Conservation (phyloP, 495 filamentous ascomycete species). For the Trypethelium eluteriae region DNA sequence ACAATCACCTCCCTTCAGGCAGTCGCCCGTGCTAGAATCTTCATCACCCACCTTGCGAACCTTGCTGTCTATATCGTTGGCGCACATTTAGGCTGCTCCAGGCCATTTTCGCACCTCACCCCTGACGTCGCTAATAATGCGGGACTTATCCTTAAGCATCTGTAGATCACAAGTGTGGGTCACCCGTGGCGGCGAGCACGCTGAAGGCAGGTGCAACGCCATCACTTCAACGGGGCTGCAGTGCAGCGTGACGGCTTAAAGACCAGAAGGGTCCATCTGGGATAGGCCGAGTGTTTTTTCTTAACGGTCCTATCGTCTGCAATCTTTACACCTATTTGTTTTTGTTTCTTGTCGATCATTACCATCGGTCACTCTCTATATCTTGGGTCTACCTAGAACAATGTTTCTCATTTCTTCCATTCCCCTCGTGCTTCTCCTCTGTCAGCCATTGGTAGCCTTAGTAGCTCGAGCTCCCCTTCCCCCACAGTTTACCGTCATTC, state of each 20-base stretch:
- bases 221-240: background rate
- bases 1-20: too few species aligned
- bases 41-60: background rate
- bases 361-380: constrained; percentile 5
- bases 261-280: background rate
- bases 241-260: background rate
- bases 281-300: background rate
- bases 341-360: background rate
- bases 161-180: constrained; percentile 1
- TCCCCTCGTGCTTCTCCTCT: background rate
- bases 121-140: constrained; percentile 5
- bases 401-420: background rate
- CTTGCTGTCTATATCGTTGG: background rate
- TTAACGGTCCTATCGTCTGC: too few species aligned
- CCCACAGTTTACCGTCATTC: background rate
- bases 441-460: background rate
- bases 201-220: background rate
- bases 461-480: constrained; percentile 1
- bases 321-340: too few species aligned
- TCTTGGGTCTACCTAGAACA: background rate
- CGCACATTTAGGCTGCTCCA: background rate
- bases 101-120: background rate
- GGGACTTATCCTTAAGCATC: background rate
- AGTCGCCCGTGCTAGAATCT: background rate
- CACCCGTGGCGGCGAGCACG: background rate